Conservation (phyloP, 2,329 filamentous ascomycete genomes). For the Fusarium poae region DNA sequence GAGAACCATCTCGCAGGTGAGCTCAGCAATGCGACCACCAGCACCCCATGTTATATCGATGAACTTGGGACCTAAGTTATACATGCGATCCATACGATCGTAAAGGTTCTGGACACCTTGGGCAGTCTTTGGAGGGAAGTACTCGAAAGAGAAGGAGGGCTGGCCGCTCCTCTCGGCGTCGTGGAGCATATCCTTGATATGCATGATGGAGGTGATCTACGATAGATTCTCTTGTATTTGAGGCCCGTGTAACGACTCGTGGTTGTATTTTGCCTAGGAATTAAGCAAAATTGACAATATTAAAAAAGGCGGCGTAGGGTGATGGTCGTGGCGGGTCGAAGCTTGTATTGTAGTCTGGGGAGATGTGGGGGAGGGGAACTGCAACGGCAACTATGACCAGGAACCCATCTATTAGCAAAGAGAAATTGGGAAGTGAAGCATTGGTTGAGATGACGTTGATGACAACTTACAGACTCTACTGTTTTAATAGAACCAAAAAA, state of each 20-base stretch:
- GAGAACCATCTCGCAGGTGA: conserved; percentile 97
- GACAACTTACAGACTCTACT: conserved; percentile 27
- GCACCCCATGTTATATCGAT: conserved; percentile 99
- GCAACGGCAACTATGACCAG: conserved; percentile 21
- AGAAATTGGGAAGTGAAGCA: conserved; percentile 6
- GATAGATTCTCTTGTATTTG: not conserved
- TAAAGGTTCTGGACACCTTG: conserved; percentile 99
- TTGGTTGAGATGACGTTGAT: not conserved
- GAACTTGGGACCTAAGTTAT: conserved; percentile 91
- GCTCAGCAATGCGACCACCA: conserved; percentile 87
- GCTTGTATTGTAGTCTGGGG: conserved; percentile 30
- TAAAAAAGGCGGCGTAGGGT: conserved; percentile 4
- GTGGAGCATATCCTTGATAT: conserved; percentile 91
- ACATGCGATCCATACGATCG: conserved; percentile 99
- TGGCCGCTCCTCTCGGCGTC: conserved; percentile 83
- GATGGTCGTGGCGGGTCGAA: conserved; percentile 31
- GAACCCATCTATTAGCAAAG: conserved; percentile 28
- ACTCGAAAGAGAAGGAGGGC: conserved; percentile 98
- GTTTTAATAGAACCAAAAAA: not conserved
- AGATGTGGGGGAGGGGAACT: conserved; percentile 35
- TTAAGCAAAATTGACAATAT: conserved; percentile 1
- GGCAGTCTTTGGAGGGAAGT: conserved; percentile 97
- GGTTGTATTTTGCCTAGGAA: conserved; percentile 7
- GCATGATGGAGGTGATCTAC: conserved; percentile 73
- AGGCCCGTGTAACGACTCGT: not conserved